Evolutionary conservation across 2,329 filamentous ascomycete genomes (phyloP).

Genomic region (Stachybotrys chartarum): DNA sequence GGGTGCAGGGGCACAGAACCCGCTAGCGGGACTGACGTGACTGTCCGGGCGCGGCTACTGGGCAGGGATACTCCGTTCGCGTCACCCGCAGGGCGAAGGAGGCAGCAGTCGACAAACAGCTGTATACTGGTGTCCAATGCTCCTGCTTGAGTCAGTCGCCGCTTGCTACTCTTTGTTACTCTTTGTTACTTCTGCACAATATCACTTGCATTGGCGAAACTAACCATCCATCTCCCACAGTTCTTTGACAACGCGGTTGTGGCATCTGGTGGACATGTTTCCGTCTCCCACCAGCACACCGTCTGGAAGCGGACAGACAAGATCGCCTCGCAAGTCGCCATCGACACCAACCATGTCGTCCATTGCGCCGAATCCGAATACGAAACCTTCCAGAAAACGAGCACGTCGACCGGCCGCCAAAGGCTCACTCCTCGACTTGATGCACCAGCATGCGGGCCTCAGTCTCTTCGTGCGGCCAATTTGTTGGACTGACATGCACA

Average conservation of each 20-base stretch:
- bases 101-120: not conserved
- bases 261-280: conserved; percentile 19
- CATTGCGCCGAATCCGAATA: not conserved
- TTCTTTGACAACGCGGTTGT: conserved; percentile 8
- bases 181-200: not conserved
- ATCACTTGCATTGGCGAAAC: conserved; percentile 3
- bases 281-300: conserved; percentile 9
- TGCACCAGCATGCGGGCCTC: conserved; percentile 38
- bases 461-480: conserved; percentile 46
- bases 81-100: not conserved
- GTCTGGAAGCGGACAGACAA: conserved; percentile 6
- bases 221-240: conserved; percentile 12
- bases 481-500: conserved; percentile 48
- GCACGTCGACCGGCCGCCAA: conserved; percentile 32
- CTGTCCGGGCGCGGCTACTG: not conserved
- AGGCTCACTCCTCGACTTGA: conserved; percentile 45
- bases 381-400: conserved; percentile 12
- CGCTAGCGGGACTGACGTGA: not conserved
- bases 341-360: not conserved
- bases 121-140: not conserved
- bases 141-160: not conserved
- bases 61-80: not conserved
- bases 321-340: not conserved
- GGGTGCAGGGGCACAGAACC: not conserved
- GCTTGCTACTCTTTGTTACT: not conserved